These are phyloP conservation scores for Saprolegnia diclina DNA, from an alignment of 352 stramenopile species.

Conservation along the genomic window DNA sequence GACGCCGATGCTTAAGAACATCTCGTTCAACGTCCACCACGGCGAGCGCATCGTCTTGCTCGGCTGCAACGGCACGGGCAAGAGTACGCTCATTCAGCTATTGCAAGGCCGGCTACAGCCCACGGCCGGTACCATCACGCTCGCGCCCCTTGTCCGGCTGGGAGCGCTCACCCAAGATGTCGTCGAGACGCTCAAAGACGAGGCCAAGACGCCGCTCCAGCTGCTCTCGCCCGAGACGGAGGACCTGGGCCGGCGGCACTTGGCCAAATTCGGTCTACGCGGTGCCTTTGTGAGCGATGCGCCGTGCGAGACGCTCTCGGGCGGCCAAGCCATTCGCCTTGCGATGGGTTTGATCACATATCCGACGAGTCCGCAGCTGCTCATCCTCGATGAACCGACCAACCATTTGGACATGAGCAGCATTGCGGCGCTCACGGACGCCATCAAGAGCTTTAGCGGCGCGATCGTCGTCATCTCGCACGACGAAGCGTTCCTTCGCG, in stretches of 20 bases:
- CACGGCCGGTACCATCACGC: constrained; percentile 38
- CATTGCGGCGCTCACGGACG: constrained; percentile 46
- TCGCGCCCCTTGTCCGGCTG: constrained; percentile 45
- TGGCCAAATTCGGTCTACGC: constrained; percentile 40
- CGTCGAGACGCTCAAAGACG: constrained; percentile 52
- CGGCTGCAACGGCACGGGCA: constrained; percentile 77
- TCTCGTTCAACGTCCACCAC: constrained; percentile 70
- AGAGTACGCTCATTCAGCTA: constrained; percentile 93
- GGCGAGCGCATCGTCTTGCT: constrained; percentile 82
- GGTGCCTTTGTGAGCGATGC: constrained; percentile 10
- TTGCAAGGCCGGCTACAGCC: constrained; percentile 75
- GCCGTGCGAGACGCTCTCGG: background rate
- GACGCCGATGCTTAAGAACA: constrained; percentile 42
- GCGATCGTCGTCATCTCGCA: constrained; percentile 61
- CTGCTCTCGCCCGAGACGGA: constrained; percentile 35
- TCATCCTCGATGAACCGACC: constrained; percentile 79
- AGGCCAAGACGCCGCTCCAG: constrained; percentile 45
- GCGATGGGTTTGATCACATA: constrained; percentile 33
- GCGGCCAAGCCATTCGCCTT: constrained; percentile 12
- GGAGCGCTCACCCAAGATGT: constrained; percentile 58
- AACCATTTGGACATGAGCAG: constrained; percentile 76
- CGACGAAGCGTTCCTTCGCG: constrained; percentile 47
- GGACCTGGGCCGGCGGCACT: constrained; percentile 34
- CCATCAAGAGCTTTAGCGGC: constrained; percentile 47
- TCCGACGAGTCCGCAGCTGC: constrained; percentile 71